Percentiles rank a stretch among this genome's conserved stretches.
Evolutionary conservation across 73 alveolate species (phyloP).

Genomic region (Blepharisma japonicum): DNA sequence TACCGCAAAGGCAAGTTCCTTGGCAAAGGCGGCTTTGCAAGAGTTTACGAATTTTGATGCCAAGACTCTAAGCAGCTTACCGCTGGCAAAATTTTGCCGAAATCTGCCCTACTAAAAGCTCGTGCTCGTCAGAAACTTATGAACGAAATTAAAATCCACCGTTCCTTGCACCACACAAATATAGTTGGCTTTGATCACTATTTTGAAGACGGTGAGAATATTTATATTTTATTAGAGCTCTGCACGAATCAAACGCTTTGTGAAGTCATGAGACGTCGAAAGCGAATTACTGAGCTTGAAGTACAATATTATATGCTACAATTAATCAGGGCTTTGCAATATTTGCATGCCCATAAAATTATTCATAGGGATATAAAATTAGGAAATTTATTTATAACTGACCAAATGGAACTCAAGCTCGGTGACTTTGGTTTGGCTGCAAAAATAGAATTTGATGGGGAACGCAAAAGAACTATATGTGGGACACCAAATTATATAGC

Average conservation of each 20-base stretch:
- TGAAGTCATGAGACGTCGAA: conserved; percentile 76
- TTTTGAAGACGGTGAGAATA: conserved; percentile 67
- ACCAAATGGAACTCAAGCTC: conserved; percentile 70
- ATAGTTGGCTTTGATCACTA: conserved; percentile 66
- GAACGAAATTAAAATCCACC: conserved; percentile 71
- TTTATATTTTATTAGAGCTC: conserved; percentile 63
- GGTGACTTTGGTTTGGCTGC: conserved; percentile 82
- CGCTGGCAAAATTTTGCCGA: conserved; percentile 67
- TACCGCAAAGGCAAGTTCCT: conserved; percentile 32
- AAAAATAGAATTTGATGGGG: conserved; percentile 61
- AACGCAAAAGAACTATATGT: conserved; percentile 66
- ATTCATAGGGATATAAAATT: conserved; percentile 81
- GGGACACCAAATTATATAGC: conserved; percentile 67
- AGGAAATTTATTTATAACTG: conserved; percentile 66
- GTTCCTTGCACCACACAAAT: conserved; percentile 60
- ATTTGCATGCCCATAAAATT: conserved; percentile 57
- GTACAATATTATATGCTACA: conserved; percentile 76
- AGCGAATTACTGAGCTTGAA: conserved; percentile 78
- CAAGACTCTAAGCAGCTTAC: conserved; percentile 40
- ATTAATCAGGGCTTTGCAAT: conserved; percentile 65
- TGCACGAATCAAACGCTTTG: conserved; percentile 76
- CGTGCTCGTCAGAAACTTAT: conserved; percentile 62
- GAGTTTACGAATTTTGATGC: conserved; percentile 61
- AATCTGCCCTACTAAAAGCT: conserved; percentile 51
- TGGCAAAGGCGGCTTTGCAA: conserved; percentile 78